Percentiles rank a stretch among this genome's conserved stretches.
Evolutionary conservation across 2,329 filamentous ascomycete species (phyloP).

Genomic region (Sclerotinia glacialis): DNA sequence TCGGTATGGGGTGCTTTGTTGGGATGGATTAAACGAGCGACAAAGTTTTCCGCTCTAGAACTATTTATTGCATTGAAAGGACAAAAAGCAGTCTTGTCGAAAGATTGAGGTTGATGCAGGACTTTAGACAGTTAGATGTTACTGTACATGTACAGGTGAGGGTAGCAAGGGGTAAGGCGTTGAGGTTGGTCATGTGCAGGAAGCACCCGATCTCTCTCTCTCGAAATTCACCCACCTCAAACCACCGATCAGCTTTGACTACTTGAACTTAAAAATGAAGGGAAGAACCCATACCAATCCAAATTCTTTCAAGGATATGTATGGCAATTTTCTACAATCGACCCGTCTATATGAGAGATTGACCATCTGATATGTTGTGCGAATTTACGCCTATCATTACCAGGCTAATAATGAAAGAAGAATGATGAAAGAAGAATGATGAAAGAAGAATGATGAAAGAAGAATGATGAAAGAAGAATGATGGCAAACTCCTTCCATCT

Average conservation of each 20-base stretch:
- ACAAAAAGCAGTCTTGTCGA: too few relatives aligned
- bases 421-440: too few relatives aligned
- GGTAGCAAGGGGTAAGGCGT: background rate
- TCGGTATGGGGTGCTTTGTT: background rate
- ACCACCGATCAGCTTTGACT: background rate
- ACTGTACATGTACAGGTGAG: background rate
- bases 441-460: too few relatives aligned
- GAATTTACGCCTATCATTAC: rapidly evolving
- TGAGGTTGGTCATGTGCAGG: too few relatives aligned
- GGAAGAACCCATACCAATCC: background rate
- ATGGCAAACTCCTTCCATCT: too few relatives aligned
- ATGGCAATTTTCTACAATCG: background rate
- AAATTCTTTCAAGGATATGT: background rate
- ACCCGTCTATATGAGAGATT: background rate
- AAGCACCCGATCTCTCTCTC: background rate
- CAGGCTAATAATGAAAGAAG: too few relatives aligned
- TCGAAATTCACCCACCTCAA: background rate
- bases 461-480: too few relatives aligned
- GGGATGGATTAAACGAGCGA: background rate
- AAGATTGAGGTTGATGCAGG: background rate
- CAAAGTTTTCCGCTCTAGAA: background rate
- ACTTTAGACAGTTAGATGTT: too few relatives aligned
- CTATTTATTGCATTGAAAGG: too few relatives aligned
- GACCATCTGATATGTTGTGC: too few relatives aligned
- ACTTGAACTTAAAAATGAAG: background rate